These are phyloP conservation scores for Magnusiomyces ingens DNA, from an alignment of 1,139 yeast genomes.

Conservation along the genomic window DNA sequence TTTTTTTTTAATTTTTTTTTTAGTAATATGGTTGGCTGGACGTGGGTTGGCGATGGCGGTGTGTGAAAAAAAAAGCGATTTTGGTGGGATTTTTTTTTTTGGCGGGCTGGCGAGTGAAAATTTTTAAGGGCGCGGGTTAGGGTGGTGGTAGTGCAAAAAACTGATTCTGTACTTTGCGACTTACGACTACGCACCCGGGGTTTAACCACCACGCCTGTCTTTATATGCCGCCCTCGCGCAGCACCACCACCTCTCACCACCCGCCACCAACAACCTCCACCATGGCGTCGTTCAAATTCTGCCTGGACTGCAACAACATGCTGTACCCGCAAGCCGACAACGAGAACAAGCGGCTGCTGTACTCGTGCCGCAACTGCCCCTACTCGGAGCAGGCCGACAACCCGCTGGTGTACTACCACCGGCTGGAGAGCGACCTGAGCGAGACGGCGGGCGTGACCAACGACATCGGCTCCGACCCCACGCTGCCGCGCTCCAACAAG, in stretches of 20 bases:
- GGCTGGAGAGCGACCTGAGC: constrained; percentile 78
- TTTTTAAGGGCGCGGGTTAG: background rate
- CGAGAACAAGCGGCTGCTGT: constrained; percentile 56
- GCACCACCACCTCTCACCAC: too few relatives aligned
- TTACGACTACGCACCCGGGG: too few relatives aligned
- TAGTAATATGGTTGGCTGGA: background rate
- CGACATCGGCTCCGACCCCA: constrained; percentile 94
- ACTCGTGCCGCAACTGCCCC: constrained; percentile 92
- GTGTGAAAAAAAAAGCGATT: background rate
- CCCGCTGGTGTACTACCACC: constrained; percentile 87
- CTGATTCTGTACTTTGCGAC: too few relatives aligned
- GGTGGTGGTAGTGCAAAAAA: background rate
- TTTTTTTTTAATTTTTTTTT: too few relatives aligned
- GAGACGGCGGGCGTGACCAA: constrained; percentile 98
- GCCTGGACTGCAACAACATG: constrained; percentile 95
- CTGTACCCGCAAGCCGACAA: constrained; percentile 97
- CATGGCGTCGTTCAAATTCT: constrained; percentile 65
- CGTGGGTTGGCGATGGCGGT: background rate
- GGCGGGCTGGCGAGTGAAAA: background rate
- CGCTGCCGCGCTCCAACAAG: constrained; percentile 88
- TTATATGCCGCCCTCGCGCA: too few relatives aligned
- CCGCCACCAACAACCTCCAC: background rate
- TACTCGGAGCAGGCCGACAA: constrained; percentile 89
- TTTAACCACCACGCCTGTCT: too few relatives aligned
- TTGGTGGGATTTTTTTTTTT: background rate